Evolutionary conservation across 1,284 basidiomycete species (phyloP).

Genomic region (Ganoderma boninense): DNA sequence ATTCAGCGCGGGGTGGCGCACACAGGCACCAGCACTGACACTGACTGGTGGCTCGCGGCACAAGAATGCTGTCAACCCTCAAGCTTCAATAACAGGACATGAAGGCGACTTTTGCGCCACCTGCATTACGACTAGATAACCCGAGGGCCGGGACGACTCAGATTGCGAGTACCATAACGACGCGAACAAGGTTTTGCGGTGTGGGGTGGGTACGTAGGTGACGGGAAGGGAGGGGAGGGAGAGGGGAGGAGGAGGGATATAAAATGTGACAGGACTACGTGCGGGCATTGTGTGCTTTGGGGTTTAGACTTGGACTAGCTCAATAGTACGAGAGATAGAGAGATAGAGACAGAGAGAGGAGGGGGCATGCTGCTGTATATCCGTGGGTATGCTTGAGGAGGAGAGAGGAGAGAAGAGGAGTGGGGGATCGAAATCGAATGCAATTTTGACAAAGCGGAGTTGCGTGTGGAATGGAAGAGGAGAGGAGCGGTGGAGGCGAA

Average conservation of each 20-base stretch:
- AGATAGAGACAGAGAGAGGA: neutral
- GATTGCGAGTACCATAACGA: slow-evolving; percentile 15
- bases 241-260: neutral
- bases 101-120: slow-evolving; percentile 22
- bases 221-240: too few relatives aligned
- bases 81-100: too few relatives aligned
- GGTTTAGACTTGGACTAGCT: neutral
- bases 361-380: slow-evolving; percentile 8
- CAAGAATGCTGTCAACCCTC: neutral
- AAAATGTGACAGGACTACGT: slow-evolving; percentile 7
- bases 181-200: neutral
- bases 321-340: too few relatives aligned
- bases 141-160: neutral
- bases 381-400: slow-evolving; percentile 23
- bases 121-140: slow-evolving; percentile 14
- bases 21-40: too few relatives aligned
- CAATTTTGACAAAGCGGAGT: slow-evolving; percentile 30
- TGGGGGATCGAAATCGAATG: slow-evolving; percentile 18
- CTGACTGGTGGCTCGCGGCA: neutral
- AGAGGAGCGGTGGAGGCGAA: neutral
- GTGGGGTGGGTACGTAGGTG: too few relatives aligned
- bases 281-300: slow-evolving; percentile 4
- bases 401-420: neutral
- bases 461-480: slow-evolving; percentile 19
- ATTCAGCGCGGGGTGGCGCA: too few relatives aligned